Evolutionary conservation across 2,329 filamentous ascomycete species (phyloP).

Genomic region (Botrytis paeoniae): DNA sequence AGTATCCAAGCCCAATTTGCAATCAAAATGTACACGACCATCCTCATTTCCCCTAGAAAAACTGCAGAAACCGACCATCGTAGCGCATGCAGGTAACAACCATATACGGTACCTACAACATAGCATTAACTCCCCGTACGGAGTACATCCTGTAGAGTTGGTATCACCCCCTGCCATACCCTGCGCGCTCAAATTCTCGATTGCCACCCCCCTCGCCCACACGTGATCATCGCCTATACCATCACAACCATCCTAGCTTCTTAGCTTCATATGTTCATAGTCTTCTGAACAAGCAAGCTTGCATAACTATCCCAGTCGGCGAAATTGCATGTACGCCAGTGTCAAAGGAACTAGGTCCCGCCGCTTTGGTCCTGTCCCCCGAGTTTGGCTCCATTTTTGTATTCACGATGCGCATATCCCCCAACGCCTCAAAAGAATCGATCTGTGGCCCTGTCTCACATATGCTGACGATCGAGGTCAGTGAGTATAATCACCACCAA

Average conservation of each 20-base stretch:
- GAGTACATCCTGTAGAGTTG: not conserved
- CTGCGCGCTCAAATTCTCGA: not conserved
- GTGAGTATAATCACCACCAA: not conserved
- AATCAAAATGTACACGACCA: not conserved
- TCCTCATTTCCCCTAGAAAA: not conserved
- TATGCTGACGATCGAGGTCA: conserved; percentile 6
- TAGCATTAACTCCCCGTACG: not conserved
- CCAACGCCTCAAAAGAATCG: not conserved
- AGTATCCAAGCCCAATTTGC: not conserved
- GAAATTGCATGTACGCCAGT: not conserved
- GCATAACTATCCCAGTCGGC: not conserved
- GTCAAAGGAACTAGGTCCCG: not conserved
- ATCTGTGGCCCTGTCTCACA: not conserved
- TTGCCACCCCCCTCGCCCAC: not conserved
- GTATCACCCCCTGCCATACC: not conserved
- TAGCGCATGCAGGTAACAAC: not conserved
- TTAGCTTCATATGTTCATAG: not conserved
- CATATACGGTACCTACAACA: not conserved
- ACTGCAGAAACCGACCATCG: not conserved
- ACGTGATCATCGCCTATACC: not conserved
- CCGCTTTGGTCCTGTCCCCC: conserved; percentile 2
- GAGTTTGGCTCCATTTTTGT: not conserved
- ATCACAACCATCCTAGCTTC: not conserved
- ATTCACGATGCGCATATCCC: not conserved
- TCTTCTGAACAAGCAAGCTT: not conserved